Evolutionary conservation across 306 rosid species (phyloP).

Genomic region (Trifolium repens): DNA sequence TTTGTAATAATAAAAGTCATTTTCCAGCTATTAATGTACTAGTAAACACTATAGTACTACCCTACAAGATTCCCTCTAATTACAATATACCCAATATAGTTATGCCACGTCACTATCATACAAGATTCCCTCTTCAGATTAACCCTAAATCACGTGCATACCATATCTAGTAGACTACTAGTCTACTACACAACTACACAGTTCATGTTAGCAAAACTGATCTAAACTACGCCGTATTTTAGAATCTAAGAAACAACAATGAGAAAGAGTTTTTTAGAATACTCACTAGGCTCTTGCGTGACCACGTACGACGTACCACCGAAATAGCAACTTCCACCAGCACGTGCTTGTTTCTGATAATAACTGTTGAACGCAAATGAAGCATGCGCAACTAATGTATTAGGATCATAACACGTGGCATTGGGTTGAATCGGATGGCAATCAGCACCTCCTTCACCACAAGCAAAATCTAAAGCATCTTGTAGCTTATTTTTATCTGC

Average conservation of each 20-base stretch:
- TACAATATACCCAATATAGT: conserved; percentile 32
- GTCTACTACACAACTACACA: no score
- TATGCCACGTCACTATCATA: conserved; percentile 24
- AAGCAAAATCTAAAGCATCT: conserved; percentile 78
- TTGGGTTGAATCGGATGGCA: conserved; percentile 77
- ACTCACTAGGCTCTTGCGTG: conserved; percentile 93
- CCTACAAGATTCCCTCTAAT: neutral
- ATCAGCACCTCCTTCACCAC: conserved; percentile 96
- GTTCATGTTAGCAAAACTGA: conserved; percentile 38
- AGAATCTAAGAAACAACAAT: neutral
- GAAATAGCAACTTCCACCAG: conserved; percentile 81
- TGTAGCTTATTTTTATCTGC: conserved; percentile 71
- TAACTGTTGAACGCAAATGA: conserved; percentile 91
- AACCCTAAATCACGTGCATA: conserved; percentile 45
- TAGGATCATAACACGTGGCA: conserved; percentile 83
- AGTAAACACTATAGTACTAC: conserved; percentile 5
- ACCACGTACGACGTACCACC: conserved; percentile 94
- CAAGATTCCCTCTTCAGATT: conserved; percentile 42
- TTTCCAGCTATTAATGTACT: conserved; percentile 24
- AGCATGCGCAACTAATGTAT: conserved; percentile 78
- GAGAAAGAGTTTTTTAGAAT: neutral
- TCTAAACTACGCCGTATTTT: conserved; percentile 39
- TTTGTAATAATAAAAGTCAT: neutral
- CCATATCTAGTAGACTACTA: neutral
- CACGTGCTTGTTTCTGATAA: conserved; percentile 79